Evolutionary conservation across 441 rosid species (phyloP).

Genomic region (Pelargonium myrrhifolium): DNA sequence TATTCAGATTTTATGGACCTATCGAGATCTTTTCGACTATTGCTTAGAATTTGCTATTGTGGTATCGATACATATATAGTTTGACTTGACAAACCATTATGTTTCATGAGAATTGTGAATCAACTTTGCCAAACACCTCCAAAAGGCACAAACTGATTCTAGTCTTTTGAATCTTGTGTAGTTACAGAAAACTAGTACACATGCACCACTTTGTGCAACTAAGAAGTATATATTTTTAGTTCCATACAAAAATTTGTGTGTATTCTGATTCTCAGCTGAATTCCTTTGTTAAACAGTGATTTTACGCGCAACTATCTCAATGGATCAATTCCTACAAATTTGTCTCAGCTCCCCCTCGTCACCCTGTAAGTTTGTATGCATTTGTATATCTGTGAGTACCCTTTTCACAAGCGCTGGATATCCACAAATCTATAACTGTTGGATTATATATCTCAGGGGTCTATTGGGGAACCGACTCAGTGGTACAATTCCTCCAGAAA

Average conservation of each 20-base stretch:
- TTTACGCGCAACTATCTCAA: conserved; percentile 57
- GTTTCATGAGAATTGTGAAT: not conserved
- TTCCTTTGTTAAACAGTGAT: conserved; percentile 36
- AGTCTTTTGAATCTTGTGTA: not conserved
- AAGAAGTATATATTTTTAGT: no score
- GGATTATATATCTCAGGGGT: conserved; percentile 27
- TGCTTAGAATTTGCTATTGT: not conserved
- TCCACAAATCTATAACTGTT: not conserved
- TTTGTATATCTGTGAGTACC: not conserved
- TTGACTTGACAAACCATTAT: not conserved
- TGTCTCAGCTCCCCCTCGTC: conserved; percentile 45
- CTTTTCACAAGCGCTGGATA: conserved; percentile 10
- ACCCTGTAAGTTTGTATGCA: conserved; percentile 35
- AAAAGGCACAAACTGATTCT: not conserved
- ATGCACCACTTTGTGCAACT: no score
- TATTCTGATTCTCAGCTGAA: no score
- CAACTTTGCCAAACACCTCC: not conserved
- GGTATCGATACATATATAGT: not conserved
- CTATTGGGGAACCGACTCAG: conserved; percentile 57
- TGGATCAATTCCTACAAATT: conserved; percentile 59
- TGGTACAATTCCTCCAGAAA: conserved; percentile 52
- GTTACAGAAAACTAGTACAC: no score
- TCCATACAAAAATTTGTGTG: no score
- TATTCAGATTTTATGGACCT: not conserved
- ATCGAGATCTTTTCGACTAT: not conserved